Percentiles rank a stretch among this genome's conserved stretches.
Conservation (phyloP, 2,329 filamentous ascomycete species). For the Malbranchea cinnamomea region DNA sequence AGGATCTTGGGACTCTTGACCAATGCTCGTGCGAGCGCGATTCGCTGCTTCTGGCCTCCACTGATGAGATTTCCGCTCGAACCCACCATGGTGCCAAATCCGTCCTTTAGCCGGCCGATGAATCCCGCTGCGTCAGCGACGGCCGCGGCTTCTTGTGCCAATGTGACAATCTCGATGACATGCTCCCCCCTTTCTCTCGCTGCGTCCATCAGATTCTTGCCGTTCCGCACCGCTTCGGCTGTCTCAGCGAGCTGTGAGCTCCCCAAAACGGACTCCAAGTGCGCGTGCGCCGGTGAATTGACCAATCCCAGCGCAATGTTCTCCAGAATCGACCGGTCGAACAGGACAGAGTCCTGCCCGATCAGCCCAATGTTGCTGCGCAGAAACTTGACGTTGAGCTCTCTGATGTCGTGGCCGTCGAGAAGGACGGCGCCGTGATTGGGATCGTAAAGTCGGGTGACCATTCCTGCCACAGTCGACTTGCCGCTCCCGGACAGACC, state of each 20-base stretch:
- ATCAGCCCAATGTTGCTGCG: conserved; percentile 74
- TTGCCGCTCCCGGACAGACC: conserved; percentile 36
- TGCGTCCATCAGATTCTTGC: conserved; percentile 32
- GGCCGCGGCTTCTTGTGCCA: conserved; percentile 27
- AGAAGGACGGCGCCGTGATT: conserved; percentile 58
- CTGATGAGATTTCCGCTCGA: conserved; percentile 39
- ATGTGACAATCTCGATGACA: conserved; percentile 36
- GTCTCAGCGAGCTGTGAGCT: conserved; percentile 36
- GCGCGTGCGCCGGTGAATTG: conserved; percentile 10
- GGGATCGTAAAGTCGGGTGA: conserved; percentile 56
- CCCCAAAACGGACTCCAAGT: conserved; percentile 33
- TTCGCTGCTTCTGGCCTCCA: conserved; percentile 35
- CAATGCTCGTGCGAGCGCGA: conserved; percentile 69
- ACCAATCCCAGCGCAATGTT: conserved; percentile 51
- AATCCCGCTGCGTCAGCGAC: conserved; percentile 46
- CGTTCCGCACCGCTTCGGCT: conserved; percentile 37
- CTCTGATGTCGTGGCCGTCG: conserved; percentile 60
- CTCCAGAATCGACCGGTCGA: conserved; percentile 65
- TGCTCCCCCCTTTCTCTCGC: conserved; percentile 31
- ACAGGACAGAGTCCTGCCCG: conserved; percentile 73
- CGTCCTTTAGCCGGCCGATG: conserved; percentile 37
- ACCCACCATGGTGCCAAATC: conserved; percentile 33
- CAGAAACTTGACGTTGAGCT: conserved; percentile 64
- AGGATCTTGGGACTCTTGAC: conserved; percentile 72
- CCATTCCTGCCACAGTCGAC: conserved; percentile 24